Evolutionary conservation across 148 eudicot species (phyloP), one percentile per base, ranked within the genome.

Genomic region (Limonium bicolor): DNA sequence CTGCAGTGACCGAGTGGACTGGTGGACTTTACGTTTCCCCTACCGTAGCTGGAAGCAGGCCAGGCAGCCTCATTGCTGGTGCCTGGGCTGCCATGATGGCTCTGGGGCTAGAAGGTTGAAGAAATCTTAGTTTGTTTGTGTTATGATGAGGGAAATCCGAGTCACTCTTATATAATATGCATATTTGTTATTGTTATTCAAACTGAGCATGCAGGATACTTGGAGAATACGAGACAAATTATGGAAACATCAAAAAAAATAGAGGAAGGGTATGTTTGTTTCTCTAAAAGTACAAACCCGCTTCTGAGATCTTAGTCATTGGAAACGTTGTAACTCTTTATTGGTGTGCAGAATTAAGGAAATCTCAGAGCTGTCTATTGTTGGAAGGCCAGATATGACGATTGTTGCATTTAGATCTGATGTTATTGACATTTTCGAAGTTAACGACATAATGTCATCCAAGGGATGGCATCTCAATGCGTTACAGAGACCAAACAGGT

Each of bases 51-150:
- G 99, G 99, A 20, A 92, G 99, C 73, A 76, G 99, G 70, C 94
- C 99, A 36, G 99, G 95, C 30, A 73, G 76, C 59, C 59, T 92
- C 27, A 73, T 85, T 66, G 99, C 99, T 49, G 99, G 99, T 39
- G 99, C 99, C 54, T 92, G 99, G 95, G 99, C 99, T 6, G 86
- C 99, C 39, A 80, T 92, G 88, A 71, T 85, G 78, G 70, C 94
- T 50, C 56, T 85, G 59, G 99, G 99, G 58, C 65, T 71, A 46
- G 80, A 78, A 76, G 99, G 99, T 85, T 36, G 20, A 16, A 51
- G n/a, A n/a, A n/a, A n/a, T n/a, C n/a, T n/a, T n/a, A 19, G 24
- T 15, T 12, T 19, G 13, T 2, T 20, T 9, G 27, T 27, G 35
- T 27, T 26, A 1, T 14, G 7, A 15, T 11, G 40, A 36, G 15